A percentile compares a stretch with the other conserved stretches of the same genome.
Evolutionary conservation across 2,329 filamentous ascomycete species (phyloP).

Genomic region (Trichocomaceae sp.): DNA sequence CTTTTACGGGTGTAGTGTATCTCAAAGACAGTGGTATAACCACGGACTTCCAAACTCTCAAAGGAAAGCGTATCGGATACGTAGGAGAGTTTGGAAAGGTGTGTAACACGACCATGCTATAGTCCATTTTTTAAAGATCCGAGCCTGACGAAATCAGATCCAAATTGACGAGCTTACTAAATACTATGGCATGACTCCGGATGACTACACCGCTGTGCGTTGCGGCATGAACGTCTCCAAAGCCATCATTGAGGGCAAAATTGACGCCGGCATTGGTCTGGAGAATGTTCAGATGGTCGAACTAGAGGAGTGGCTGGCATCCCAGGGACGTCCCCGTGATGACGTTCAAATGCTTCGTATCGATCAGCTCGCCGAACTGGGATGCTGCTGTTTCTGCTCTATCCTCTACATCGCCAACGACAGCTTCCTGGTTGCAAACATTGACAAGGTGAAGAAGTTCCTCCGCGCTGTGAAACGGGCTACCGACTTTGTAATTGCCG

Average conservation of each 20-base stretch:
- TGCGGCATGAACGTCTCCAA: constrained; percentile 78
- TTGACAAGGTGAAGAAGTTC: constrained; percentile 60
- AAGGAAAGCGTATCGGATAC: constrained; percentile 71
- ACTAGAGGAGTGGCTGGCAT: constrained; percentile 66
- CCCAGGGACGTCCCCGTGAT: constrained; percentile 54
- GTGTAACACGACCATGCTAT: constrained; percentile 1
- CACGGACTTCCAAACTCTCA: constrained; percentile 65
- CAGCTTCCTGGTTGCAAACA: constrained; percentile 58
- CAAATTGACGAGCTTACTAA: constrained; percentile 75
- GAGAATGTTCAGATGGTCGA: constrained; percentile 82
- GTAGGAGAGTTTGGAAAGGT: constrained; percentile 72
- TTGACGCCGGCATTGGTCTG: constrained; percentile 69
- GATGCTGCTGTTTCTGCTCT: constrained; percentile 78
- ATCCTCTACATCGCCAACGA: constrained; percentile 78
- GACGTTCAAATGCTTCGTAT: constrained; percentile 78
- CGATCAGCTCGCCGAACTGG: constrained; percentile 70
- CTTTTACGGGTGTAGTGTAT: constrained; percentile 73
- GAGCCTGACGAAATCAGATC: constrained; percentile 44
- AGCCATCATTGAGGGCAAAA: constrained; percentile 64
- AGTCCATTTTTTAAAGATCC: background rate
- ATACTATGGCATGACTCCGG: constrained; percentile 66
- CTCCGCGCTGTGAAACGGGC: constrained; percentile 67
- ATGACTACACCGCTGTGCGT: constrained; percentile 68
- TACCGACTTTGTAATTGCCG: constrained; percentile 62
- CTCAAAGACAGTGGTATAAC: constrained; percentile 69